Conservation (phyloP, 345 rosid species). For the Salix dunnii region DNA sequence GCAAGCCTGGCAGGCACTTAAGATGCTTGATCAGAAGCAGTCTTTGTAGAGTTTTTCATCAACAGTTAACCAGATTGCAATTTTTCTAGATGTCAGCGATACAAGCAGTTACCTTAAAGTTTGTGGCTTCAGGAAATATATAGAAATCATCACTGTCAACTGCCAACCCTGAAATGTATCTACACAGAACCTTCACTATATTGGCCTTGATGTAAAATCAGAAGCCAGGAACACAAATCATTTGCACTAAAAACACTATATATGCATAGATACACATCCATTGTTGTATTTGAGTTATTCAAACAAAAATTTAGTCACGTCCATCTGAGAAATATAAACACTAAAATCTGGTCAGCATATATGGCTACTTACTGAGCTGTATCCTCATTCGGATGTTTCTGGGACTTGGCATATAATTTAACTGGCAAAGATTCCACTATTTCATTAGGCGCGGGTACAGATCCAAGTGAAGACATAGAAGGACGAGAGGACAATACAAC, state of each 20-base stretch:
- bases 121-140: not conserved
- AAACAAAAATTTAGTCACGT: not conserved
- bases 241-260: not conserved
- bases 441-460: slow-evolving; percentile 88
- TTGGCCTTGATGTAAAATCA: not conserved
- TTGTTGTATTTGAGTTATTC: not conserved
- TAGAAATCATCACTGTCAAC: not conserved
- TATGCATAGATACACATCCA: not conserved
- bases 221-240: not conserved
- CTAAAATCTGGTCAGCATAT: not conserved
- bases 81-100: not conserved
- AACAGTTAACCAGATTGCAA: not conserved
- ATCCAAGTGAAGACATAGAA: slow-evolving; percentile 83
- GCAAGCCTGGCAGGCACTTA: not conserved
- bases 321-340: not conserved
- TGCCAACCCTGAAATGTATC: not conserved
- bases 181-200: not conserved
- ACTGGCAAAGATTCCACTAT: slow-evolving; percentile 82
- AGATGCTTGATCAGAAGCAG: not conserved
- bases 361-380: slow-evolving; percentile 62
- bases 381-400: slow-evolving; percentile 62
- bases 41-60: not conserved
- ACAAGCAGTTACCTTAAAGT: not conserved
- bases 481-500: slow-evolving; percentile 84
- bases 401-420: slow-evolving; percentile 51